A percentile compares a stretch with the other conserved stretches of the same genome.
These are phyloP conservation scores for Thozetella sp. DNA, from an alignment of 495 filamentous ascomycete species.

Conservation along the genomic window DNA sequence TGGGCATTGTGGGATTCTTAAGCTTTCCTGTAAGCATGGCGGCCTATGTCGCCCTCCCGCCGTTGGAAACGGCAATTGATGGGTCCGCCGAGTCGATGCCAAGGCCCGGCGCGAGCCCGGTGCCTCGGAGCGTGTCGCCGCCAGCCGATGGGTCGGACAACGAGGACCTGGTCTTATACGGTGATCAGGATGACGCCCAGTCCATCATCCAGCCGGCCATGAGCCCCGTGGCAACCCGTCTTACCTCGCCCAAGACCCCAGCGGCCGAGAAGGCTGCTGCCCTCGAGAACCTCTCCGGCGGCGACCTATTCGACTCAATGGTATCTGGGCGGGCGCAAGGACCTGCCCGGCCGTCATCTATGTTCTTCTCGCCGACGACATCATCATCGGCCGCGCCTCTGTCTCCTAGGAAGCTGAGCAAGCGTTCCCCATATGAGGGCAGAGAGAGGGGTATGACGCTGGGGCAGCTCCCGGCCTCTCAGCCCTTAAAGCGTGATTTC, in stretches of 20 bases:
- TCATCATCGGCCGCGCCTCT: slow-evolving; percentile 8
- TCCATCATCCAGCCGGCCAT: slow-evolving; percentile 79
- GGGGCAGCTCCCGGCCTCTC: slow-evolving; percentile 23
- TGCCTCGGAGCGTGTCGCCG: slow-evolving; percentile 12
- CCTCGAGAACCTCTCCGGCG: slow-evolving; percentile 58
- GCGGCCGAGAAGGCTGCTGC: slow-evolving; percentile 74
- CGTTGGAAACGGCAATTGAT: neutral
- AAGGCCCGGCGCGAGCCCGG: neutral
- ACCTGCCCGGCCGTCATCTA: neutral
- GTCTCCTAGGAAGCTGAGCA: slow-evolving; percentile 11
- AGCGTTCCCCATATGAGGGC: slow-evolving; percentile 5
- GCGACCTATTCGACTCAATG: slow-evolving; percentile 51
- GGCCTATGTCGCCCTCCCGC: neutral
- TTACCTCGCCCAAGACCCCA: slow-evolving; percentile 72
- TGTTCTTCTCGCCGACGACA: slow-evolving; percentile 2
- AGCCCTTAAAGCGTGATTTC: slow-evolving; percentile 19
- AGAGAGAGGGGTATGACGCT: slow-evolving; percentile 26
- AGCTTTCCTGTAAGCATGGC: neutral
- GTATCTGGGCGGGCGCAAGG: slow-evolving; percentile 6
- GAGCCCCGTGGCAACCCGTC: slow-evolving; percentile 67
- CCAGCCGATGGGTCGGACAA: slow-evolving; percentile 26
- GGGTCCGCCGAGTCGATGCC: neutral
- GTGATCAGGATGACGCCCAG: slow-evolving; percentile 56
- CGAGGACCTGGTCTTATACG: slow-evolving; percentile 33
- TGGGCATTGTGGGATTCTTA: too few species aligned